These are phyloP conservation scores for Argentina anserina DNA, from an alignment of 306 rosid species.

Conservation along the genomic window DNA sequence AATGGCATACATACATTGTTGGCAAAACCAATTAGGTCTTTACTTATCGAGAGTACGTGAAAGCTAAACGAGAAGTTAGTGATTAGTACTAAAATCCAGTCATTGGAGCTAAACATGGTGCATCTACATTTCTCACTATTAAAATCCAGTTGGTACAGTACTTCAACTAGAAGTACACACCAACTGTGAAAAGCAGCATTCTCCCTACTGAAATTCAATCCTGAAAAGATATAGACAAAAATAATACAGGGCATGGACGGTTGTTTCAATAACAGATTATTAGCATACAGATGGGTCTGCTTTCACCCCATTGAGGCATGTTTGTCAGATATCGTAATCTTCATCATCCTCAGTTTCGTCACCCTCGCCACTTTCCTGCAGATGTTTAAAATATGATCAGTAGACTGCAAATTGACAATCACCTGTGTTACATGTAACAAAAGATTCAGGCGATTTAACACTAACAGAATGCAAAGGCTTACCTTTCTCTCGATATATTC, in stretches of 20 bases:
- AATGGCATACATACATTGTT: not conserved
- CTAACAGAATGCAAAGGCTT: conserved; percentile 17
- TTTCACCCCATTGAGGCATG: conserved; percentile 20
- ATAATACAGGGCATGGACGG: conserved; percentile 16
- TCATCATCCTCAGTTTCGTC: conserved; percentile 55
- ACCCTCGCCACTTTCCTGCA: conserved; percentile 72
- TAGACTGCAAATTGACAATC: not conserved
- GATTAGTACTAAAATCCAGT: too few species aligned
- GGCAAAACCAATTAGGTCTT: not conserved
- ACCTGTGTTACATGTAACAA: not conserved
- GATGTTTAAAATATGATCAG: conserved; percentile 14
- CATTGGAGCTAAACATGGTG: not conserved
- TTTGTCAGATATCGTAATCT: conserved; percentile 15
- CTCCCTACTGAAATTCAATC: conserved; percentile 26
- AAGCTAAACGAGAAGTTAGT: not conserved
- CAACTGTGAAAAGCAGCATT: conserved; percentile 18
- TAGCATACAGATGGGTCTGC: conserved; percentile 37
- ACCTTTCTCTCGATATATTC: conserved; percentile 75
- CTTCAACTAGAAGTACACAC: conserved; percentile 4
- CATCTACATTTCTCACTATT: not conserved
- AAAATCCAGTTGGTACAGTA: not conserved
- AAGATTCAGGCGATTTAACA: conserved; percentile 11
- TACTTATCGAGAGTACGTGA: not conserved
- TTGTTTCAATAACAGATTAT: conserved; percentile 25
- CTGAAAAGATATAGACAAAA: conserved; percentile 28